phyloP scores from a whole-genome alignment of 352 stramenopile species.

The Pythium chondricola region DNA sequence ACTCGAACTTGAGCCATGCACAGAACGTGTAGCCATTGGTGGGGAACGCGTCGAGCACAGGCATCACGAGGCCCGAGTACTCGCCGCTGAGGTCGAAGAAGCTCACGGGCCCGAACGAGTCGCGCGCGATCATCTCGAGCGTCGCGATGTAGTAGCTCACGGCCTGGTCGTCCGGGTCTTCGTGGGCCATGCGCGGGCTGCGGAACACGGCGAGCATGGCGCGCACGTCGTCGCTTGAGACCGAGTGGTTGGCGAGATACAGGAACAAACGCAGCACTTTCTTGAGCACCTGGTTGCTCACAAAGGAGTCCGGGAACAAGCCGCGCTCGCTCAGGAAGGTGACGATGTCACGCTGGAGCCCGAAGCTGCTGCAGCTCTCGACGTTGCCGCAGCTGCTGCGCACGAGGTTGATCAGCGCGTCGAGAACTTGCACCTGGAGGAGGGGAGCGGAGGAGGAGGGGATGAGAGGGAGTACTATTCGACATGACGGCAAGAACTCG shows the following conservation, averaged over 20 bases:
- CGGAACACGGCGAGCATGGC: constrained; percentile 79
- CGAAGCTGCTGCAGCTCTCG: constrained; percentile 62
- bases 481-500: too few relatives aligned
- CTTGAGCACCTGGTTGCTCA: constrained; percentile 61
- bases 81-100: constrained; percentile 82
- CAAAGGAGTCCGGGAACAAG: constrained; percentile 51
- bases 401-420: constrained; percentile 73
- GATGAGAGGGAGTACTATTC: too few relatives aligned
- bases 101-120: constrained; percentile 73
- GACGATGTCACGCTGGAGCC: constrained; percentile 68
- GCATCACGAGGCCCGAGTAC: constrained; percentile 64
- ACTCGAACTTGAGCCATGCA: constrained; percentile 82
- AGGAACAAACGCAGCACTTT: constrained; percentile 73
- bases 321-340: constrained; percentile 61
- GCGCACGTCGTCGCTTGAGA: constrained; percentile 72
- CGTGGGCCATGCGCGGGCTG: constrained; percentile 54
- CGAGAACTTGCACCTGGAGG: constrained; percentile 43
- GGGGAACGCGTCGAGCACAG: constrained; percentile 64
- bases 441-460: too few relatives aligned
- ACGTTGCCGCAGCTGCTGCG: constrained; percentile 72
- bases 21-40: constrained; percentile 83
- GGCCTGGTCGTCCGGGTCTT: constrained; percentile 59
- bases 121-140: constrained; percentile 80
- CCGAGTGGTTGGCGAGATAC: constrained; percentile 73
- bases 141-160: constrained; percentile 78